Evolutionary conservation across 805 yeast species (phyloP).

Genomic region (Hanseniaspora lachancei): DNA sequence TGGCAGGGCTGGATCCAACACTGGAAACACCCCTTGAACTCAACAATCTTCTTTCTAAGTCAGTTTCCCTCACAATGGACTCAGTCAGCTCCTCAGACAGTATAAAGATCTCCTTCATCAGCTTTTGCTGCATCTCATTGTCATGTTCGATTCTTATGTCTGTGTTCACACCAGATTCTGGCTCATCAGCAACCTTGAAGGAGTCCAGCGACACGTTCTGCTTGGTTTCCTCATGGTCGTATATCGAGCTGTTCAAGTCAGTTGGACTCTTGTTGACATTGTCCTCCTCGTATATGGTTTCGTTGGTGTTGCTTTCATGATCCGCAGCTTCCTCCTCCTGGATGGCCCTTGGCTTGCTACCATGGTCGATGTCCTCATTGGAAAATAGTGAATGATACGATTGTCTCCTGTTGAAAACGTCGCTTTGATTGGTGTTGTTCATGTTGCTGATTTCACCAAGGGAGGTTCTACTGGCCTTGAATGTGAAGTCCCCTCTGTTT

Average conservation of each 20-base stretch:
- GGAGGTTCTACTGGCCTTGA: conserved; percentile 4
- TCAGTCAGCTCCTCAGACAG: conserved; percentile 63
- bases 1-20: not conserved
- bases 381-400: conserved; percentile 18
- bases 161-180: not conserved
- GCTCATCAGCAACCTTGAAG: conserved; percentile 1
- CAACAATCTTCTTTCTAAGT: conserved; percentile 36
- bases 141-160: not conserved
- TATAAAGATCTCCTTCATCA: conserved; percentile 51
- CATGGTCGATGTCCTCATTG: not conserved
- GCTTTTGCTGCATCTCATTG: conserved; percentile 31
- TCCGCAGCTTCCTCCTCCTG: conserved; percentile 1
- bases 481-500: not conserved
- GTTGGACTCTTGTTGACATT: not conserved
- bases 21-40: not conserved
- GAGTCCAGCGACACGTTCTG: not conserved
- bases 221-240: not conserved
- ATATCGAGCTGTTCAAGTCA: not conserved
- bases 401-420: conserved; percentile 11
- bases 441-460: not conserved
- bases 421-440: not conserved
- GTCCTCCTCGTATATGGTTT: not conserved
- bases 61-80: conserved; percentile 57
- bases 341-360: not conserved
- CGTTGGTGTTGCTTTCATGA: not conserved